phyloP scores from a whole-genome alignment of 2,329 filamentous ascomycete genomes.

The Fusarium goolgardi region DNA sequence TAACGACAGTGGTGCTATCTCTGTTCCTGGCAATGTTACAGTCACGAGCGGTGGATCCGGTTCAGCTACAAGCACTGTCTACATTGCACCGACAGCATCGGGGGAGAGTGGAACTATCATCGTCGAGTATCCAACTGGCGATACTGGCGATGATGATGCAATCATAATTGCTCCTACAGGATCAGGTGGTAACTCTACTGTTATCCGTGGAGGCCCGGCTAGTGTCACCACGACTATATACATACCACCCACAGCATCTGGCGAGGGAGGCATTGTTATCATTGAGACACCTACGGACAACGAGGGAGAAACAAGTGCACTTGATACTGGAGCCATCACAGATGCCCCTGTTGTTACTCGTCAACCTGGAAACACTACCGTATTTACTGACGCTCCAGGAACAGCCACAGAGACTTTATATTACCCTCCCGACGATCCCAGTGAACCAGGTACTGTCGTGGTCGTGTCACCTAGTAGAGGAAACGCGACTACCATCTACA shows the following conservation, averaged over 20 bases:
- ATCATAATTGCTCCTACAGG: constrained; percentile 1
- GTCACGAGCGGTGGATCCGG: constrained; percentile 13
- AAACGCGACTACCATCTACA: constrained; percentile 7
- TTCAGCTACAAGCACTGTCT: not conserved
- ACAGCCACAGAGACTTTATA: constrained; percentile 15
- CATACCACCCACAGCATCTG: constrained; percentile 4
- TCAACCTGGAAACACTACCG: not conserved
- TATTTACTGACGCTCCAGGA: constrained; percentile 6
- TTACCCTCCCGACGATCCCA: constrained; percentile 12
- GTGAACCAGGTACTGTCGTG: not conserved
- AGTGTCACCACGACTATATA: constrained; percentile 4
- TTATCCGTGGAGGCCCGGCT: not conserved
- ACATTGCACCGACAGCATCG: constrained; percentile 1
- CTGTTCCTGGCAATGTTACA: constrained; percentile 3
- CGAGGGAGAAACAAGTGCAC: accelerated
- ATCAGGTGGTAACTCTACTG: constrained; percentile 5
- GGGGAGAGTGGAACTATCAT: constrained; percentile 8
- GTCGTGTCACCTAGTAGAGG: not conserved
- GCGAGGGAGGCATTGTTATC: constrained; percentile 2
- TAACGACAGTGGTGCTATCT: not conserved
- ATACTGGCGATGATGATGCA: not conserved
- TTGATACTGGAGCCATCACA: not conserved
- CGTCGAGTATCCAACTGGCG: constrained; percentile 14
- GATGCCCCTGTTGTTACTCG: accelerated
- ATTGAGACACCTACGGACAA: constrained; percentile 11